Evolutionary conservation across 176 grass and related monocot species (phyloP).

Genomic region (Oryza glaberrima): DNA sequence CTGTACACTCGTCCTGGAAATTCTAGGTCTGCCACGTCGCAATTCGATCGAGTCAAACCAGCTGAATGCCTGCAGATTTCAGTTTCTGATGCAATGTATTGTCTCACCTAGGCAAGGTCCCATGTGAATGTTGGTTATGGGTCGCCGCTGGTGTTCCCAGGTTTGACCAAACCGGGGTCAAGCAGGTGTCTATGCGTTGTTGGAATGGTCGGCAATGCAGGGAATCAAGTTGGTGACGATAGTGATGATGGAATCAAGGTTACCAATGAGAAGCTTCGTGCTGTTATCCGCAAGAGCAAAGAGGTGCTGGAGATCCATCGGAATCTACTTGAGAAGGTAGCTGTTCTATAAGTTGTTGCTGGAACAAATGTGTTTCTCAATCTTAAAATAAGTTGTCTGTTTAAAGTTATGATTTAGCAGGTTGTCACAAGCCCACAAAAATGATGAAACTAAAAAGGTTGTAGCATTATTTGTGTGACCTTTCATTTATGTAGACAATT

Average conservation of each 20-base stretch:
- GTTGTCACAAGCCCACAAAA: background rate
- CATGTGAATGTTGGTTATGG: slow-evolving; percentile 2
- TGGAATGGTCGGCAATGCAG: slow-evolving; percentile 3
- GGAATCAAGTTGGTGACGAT: slow-evolving; percentile 26
- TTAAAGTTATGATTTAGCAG: background rate
- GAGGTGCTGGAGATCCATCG: slow-evolving; percentile 64
- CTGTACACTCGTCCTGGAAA: background rate
- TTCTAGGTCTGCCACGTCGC: background rate
- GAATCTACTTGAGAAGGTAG: slow-evolving; percentile 62
- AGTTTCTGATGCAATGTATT: slow-evolving; percentile 14
- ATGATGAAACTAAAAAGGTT: slow-evolving; percentile 2
- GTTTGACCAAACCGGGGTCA: slow-evolving; percentile 10
- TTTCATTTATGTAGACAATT: slow-evolving; percentile 4
- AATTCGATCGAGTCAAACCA: background rate
- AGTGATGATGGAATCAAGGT: background rate
- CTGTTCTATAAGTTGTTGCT: background rate
- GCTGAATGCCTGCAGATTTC: background rate
- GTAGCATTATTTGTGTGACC: background rate
- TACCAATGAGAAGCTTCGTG: slow-evolving; percentile 48
- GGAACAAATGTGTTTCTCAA: slow-evolving; percentile 4
- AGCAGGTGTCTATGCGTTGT: slow-evolving; percentile 29
- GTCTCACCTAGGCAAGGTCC: slow-evolving; percentile 42
- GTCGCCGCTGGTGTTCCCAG: slow-evolving; percentile 25
- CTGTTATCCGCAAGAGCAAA: slow-evolving; percentile 55
- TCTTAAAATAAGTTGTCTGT: background rate